A percentile compares a stretch with the other conserved stretches of the same genome.
Conservation (phyloP, 1,284 basidiomycete species). For the Cryptococcus depauperatus region DNA sequence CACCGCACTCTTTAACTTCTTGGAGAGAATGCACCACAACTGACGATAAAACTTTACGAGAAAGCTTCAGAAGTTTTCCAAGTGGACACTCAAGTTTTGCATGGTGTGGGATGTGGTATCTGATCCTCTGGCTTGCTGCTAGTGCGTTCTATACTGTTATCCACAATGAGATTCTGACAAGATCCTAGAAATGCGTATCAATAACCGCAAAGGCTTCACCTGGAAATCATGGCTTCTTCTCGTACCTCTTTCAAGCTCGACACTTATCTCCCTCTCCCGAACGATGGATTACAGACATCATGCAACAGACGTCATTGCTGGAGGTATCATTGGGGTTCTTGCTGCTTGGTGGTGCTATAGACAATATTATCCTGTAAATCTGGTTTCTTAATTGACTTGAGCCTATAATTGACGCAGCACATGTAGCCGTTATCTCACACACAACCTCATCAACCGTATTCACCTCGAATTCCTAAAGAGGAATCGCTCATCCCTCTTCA, state of each 20-base stretch:
- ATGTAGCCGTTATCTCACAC: slow-evolving; percentile 23
- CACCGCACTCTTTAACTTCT: slow-evolving; percentile 63
- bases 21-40: slow-evolving; percentile 70
- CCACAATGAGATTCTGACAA: not conserved
- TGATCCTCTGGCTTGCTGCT: slow-evolving; percentile 48
- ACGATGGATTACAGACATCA: slow-evolving; percentile 55
- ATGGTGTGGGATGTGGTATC: slow-evolving; percentile 43
- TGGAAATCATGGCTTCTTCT: slow-evolving; percentile 80
- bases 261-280: slow-evolving; percentile 75
- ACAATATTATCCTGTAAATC: slow-evolving; percentile 42
- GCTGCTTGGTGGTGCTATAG: slow-evolving; percentile 38
- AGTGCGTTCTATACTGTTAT: slow-evolving; percentile 22
- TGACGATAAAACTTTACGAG: slow-evolving; percentile 54
- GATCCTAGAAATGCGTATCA: slow-evolving; percentile 80
- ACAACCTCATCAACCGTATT: slow-evolving; percentile 34
- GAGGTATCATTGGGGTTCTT: slow-evolving; percentile 33
- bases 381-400: not conserved
- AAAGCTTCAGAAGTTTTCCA: slow-evolving; percentile 88
- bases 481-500: slow-evolving; percentile 9
- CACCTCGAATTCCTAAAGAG: slow-evolving; percentile 32
- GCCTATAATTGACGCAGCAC: not conserved
- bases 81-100: slow-evolving; percentile 74
- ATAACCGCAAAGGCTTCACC: slow-evolving; percentile 69
- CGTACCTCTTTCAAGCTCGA: slow-evolving; percentile 66
- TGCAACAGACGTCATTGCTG: slow-evolving; percentile 39